Percentiles rank a stretch among this genome's conserved stretches.
Evolutionary conservation across 305 asterid species (phyloP).

Genomic region (Euphrasia arctica): DNA sequence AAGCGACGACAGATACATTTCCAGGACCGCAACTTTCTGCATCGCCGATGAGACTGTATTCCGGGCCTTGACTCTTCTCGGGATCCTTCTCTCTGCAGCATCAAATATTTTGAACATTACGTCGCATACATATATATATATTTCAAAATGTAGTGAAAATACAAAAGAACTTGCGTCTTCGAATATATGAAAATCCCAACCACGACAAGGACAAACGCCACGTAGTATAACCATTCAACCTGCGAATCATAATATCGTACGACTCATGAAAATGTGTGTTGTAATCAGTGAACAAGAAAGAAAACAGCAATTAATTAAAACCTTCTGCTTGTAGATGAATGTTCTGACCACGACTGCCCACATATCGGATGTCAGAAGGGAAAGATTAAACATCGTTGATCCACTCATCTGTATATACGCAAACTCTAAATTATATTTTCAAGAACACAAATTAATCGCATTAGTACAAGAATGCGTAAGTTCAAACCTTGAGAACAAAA

Average conservation of each 20-base stretch:
- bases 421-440: background rate
- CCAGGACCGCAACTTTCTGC: constrained; percentile 31
- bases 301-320: constrained; percentile 3
- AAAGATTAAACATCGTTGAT: constrained; percentile 70
- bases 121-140: background rate
- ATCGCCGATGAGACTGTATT: constrained; percentile 33
- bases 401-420: constrained; percentile 54
- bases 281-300: background rate
- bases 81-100: constrained; percentile 36
- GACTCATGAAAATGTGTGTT: background rate
- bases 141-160: background rate
- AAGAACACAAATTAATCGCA: background rate
- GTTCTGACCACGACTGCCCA: constrained; percentile 71
- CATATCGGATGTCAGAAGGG: constrained; percentile 74
- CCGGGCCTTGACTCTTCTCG: constrained; percentile 27
- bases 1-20: background rate
- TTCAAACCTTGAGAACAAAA: constrained; percentile 48
- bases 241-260: constrained; percentile 25
- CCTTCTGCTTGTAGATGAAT: constrained; percentile 74
- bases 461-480: too few relatives aligned
- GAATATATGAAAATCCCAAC: constrained; percentile 59
- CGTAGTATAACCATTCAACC: constrained; percentile 77
- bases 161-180: constrained; percentile 35
- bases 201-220: constrained; percentile 55
- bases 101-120: background rate